Base-by-base conservation (phyloP, 2,329 filamentous ascomycete genomes). In the Dothideomycetes sp. region DNA sequence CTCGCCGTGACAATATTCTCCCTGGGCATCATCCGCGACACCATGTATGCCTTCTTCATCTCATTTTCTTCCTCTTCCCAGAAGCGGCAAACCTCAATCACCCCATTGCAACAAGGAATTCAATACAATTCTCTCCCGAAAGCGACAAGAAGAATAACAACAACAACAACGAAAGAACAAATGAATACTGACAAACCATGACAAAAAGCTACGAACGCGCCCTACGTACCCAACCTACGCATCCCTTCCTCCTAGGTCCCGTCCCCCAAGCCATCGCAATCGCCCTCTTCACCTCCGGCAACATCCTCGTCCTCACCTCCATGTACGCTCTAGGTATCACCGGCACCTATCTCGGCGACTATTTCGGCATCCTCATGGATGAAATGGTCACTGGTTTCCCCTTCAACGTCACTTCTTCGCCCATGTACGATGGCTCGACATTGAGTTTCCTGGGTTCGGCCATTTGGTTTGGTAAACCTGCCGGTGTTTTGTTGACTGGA, bases 301-400 rank as follows among this genome's bases (percentile, higher is more conserved):
- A 94, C 62, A 64, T 82, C 37, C 77, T 98, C 24, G 91, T 98
- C 35, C 54, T 96, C 36, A 81, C 82, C 23, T 91, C 84, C 46
- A 96, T 94, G 65, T 95, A 80, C 78, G 83, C 80, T 23, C 78
- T 98, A 28, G 91, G 91, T 44, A 78, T 98, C 55, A 95, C 87
- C 1, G 91, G 91, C 48, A 98, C 91, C 25, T 98, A 95, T 61
- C 71, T 98, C 24, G 91, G 91, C 53, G 91, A 98, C 69, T 98
- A 98, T 71, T 98, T 96, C 60, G 91, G 91, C 52, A 95, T 96
- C 61, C 72, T 98, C 50, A 94, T 95, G 87, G 89, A 96, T 59
- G 69, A 82, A 51, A 89, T 89, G 55, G 88, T 98, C 38, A 94
- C 87, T 10, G 82, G 84, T 11, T 98, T 98, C 60, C 91, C 91